Evolutionary conservation across 1,139 yeast genomes (phyloP), one percentile per base, ranked within the genome.

Genomic region (Taphrina deformans): DNA sequence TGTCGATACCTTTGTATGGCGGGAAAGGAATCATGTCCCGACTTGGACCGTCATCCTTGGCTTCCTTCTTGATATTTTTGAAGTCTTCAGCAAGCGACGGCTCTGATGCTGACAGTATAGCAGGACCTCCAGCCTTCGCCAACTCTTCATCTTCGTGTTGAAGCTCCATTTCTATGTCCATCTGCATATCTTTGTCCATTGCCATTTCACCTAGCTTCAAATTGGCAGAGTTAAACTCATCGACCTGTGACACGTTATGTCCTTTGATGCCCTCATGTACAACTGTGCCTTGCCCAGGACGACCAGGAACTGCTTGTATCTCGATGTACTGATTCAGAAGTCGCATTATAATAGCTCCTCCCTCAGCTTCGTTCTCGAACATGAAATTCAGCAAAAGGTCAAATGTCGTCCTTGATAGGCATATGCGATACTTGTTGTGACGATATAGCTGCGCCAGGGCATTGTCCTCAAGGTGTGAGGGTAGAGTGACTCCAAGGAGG

Each of bases 351-450:
- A 92, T 83, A 2, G 95, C 88, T 2, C 99, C 99, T 44, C 98
- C 98, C 63, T 87, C 87, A 7, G 89, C 88, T 76, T 91, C 98
- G 73, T 90, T 89, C 73, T 93, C 98, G 74, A 90, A 96, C 66
- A 95, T 78, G 71, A 91, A 93, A 74, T 89, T 89, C 62, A 95
- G 79, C 70, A 93, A 81, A 70, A 93, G 79, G 73, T 91, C 95
- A 72, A 93, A 82, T 2, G 96, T 85, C 0, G 97, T 91, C 69
- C 89, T 86, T 14, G 97, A 88, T 52, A 93, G 86, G 56, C 85
- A 82, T 26, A 93, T 80, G 65, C 85, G 81, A 76, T 91, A 93
- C 73, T 88, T 87, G 77, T 88, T 85, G 51, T 81, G 79, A 69
- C 89, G 79, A 76, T 87, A 92, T 9, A 88, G 84, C 71, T 84